Evolutionary conservation across 176 grass and related monocot genomes (phyloP), one percentile per base, ranked within the genome.

Genomic region (Musa troglodytarum): DNA sequence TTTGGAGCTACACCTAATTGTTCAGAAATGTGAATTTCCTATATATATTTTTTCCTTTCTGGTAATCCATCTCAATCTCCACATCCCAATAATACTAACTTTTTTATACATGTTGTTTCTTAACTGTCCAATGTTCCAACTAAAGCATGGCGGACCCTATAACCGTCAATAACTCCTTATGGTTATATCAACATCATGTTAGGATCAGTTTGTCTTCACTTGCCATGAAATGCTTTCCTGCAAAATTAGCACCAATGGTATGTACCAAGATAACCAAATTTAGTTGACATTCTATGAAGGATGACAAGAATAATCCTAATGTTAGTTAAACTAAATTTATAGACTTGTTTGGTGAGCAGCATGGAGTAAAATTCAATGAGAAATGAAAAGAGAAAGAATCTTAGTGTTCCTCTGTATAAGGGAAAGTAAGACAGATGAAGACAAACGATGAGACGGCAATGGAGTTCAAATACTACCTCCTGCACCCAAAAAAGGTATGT

Each of bases 401-500:
- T 61, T 43, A 43, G 6, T 43, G 34, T 43, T 43, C 34, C 34
- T 43, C 4, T 6, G 34, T 43, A 43, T 43, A 43, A 43, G 4
- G 4, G 34, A 43, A 43, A 43, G 34, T 43, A 43, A 43, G 34
- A 6, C 4, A 43, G 4, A 43, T 6, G 34, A 62, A 62, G 17
- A 62, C 17, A 62, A 62, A 17, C 2, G 29, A 15, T 16, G 76
- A 69, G 26, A 70, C 74, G 26, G 25, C 53, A 69, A 22, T 73
- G 75, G 58, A 21, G 17, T 67, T 43, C 1, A 68, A 49, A 63
- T 72, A 51, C 63, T 92, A 97, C 93, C 93, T 97, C 90, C 77
- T 85, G 90, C 74, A 97, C 82, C 93, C 93, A 97, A 77, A 87
- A 85, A 86, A 90, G 93, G 59, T 88, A 97, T 74, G 83, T 90